phyloP scores from a whole-genome alignment of 176 grass and related monocot genomes.

The Oropetium thomaeum region DNA sequence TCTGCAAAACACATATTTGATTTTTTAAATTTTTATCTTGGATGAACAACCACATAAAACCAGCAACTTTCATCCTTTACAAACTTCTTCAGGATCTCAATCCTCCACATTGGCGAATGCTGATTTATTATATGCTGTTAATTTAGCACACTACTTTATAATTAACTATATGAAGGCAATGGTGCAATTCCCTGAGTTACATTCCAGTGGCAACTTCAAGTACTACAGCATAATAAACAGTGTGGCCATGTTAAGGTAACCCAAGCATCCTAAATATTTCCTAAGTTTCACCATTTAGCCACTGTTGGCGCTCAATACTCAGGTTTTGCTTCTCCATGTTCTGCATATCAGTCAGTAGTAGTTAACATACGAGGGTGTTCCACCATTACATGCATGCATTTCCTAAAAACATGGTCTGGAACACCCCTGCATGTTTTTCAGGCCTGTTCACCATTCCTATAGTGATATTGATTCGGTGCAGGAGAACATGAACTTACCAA shows the following conservation, averaged over 20 bases:
- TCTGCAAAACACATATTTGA: constrained; percentile 33
- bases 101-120: background rate
- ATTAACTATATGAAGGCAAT: background rate
- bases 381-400: constrained; percentile 2
- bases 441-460: background rate
- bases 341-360: background rate
- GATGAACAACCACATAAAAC: constrained; percentile 40
- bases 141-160: constrained; percentile 2
- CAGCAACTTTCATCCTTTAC: constrained; percentile 22
- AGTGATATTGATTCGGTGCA: constrained; percentile 9
- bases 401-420: background rate
- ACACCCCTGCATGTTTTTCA: background rate
- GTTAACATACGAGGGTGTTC: background rate
- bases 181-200: background rate
- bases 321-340: constrained; percentile 2
- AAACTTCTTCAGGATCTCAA: constrained; percentile 5
- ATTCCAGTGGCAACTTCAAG: background rate
- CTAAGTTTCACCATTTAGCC: constrained; percentile 19
- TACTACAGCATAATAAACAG: constrained; percentile 20
- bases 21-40: constrained; percentile 25
- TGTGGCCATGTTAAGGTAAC: background rate
- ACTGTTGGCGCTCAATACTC: background rate
- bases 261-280: constrained; percentile 11
- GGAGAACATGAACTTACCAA: constrained; percentile 28
- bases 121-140: constrained; percentile 4